Evolutionary conservation across 2,329 filamentous ascomycete genomes (phyloP).

Genomic region (Sordariomycetes sp.): DNA sequence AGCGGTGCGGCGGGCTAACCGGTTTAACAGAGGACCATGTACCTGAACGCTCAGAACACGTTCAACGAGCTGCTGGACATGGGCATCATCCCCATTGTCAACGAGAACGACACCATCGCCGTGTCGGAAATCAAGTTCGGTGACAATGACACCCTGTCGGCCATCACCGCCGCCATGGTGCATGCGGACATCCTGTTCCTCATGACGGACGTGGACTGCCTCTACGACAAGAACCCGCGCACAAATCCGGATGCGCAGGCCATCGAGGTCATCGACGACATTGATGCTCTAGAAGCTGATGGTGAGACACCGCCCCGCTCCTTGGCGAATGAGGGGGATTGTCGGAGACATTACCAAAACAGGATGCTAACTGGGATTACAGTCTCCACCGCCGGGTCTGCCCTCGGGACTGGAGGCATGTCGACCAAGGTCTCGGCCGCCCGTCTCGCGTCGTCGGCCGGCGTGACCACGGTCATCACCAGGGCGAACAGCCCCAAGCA

Average conservation of each 20-base stretch:
- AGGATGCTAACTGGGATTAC: slow-evolving; percentile 9
- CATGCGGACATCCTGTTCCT: slow-evolving; percentile 94
- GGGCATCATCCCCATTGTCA: slow-evolving; percentile 96
- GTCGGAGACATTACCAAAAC: background rate
- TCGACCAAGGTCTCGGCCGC: slow-evolving; percentile 94
- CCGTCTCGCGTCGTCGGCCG: slow-evolving; percentile 81
- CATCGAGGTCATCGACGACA: slow-evolving; percentile 89
- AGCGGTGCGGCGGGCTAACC: slow-evolving; percentile 9
- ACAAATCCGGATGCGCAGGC: slow-evolving; percentile 74
- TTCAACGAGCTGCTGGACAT: slow-evolving; percentile 83
- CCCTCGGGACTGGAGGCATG: slow-evolving; percentile 92
- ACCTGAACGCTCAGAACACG: slow-evolving; percentile 93
- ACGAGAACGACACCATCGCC: slow-evolving; percentile 94
- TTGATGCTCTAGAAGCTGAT: slow-evolving; percentile 71
- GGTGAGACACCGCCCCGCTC: slow-evolving; percentile 31
- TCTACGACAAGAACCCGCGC: slow-evolving; percentile 93
- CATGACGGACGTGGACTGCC: slow-evolving; percentile 97
- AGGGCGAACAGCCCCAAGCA: slow-evolving; percentile 89
- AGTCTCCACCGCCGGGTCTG: slow-evolving; percentile 83
- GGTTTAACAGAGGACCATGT: slow-evolving; percentile 62
- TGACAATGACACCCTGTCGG: slow-evolving; percentile 94
- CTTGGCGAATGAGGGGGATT: background rate
- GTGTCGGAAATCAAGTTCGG: slow-evolving; percentile 99
- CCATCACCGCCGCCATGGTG: slow-evolving; percentile 94
- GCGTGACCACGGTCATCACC: slow-evolving; percentile 92